Conservation (phyloP, 352 stramenopile species). For the Hyaloperonospora arabidopsidis region DNA sequence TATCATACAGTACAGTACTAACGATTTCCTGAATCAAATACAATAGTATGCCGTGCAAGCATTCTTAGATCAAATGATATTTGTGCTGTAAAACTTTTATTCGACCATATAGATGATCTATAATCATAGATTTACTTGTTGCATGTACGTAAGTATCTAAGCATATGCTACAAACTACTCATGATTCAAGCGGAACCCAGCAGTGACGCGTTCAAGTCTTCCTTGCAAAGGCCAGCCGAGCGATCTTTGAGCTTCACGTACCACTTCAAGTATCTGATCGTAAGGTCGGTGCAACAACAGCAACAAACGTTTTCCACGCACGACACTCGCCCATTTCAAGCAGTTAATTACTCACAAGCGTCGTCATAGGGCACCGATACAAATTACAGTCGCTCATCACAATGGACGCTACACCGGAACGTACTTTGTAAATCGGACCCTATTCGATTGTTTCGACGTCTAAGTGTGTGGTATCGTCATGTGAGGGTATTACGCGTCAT, state of each 20-base stretch:
- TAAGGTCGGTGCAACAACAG: slow-evolving; percentile 11
- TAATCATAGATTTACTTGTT: too few relatives aligned
- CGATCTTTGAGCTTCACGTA: slow-evolving; percentile 42
- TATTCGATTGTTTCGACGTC: not conserved
- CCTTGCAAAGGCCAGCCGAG: slow-evolving; percentile 43
- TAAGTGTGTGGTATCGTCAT: too few relatives aligned
- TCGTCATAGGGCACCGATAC: too few relatives aligned
- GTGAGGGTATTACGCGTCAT: too few relatives aligned
- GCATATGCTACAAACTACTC: not conserved
- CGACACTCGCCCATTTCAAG: slow-evolving; percentile 7
- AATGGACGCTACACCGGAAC: slow-evolving; percentile 2
- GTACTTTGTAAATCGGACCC: not conserved
- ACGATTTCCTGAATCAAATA: too few relatives aligned
- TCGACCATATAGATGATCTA: too few relatives aligned
- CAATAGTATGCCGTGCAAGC: too few relatives aligned
- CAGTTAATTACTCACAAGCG: slow-evolving; percentile 18
- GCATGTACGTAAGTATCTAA: too few relatives aligned
- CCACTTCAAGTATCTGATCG: slow-evolving; percentile 52
- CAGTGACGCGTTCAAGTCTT: slow-evolving; percentile 44
- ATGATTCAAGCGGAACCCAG: slow-evolving; percentile 17
- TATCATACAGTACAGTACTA: too few relatives aligned
- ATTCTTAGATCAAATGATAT: too few relatives aligned
- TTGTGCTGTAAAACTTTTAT: too few relatives aligned
- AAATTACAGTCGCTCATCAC: too few relatives aligned
- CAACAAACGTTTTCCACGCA: not conserved